These are phyloP conservation scores for Actinidia polygama DNA, from an alignment of 179 eudicot genomes.

Conservation along the genomic window DNA sequence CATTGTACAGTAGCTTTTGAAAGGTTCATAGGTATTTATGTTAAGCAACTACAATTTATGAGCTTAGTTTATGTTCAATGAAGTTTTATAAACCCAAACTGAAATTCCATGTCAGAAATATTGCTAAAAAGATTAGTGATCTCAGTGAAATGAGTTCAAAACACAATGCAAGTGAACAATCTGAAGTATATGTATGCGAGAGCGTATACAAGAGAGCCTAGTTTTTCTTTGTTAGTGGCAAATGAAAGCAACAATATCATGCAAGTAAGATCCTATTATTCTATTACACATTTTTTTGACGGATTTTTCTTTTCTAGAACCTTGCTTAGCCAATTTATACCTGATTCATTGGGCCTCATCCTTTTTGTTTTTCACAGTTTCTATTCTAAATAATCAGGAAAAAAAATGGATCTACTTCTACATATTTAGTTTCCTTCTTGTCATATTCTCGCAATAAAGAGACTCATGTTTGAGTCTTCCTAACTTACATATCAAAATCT, in stretches of 20 bases:
- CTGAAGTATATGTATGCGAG: background rate
- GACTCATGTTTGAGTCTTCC: no score
- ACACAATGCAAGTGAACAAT: background rate
- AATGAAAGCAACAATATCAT: background rate
- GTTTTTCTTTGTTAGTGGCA: background rate
- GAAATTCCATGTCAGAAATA: background rate
- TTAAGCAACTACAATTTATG: background rate
- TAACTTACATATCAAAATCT: no score
- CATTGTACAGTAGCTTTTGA: background rate
- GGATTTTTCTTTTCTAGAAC: background rate
- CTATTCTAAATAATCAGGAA: background rate
- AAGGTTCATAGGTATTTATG: background rate
- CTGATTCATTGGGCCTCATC: background rate
- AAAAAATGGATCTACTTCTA: background rate
- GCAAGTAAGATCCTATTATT: background rate
- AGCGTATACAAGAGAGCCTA: background rate
- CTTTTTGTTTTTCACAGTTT: background rate
- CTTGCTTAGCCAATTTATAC: background rate
- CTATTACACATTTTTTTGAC: background rate
- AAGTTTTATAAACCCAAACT: background rate
- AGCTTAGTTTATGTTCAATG: constrained; percentile 1
- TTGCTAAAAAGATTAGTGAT: background rate
- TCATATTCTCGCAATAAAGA: no score
- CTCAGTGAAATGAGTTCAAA: background rate
- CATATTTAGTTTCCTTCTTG: background rate